Evolutionary conservation across 345 rosid genomes (phyloP).

Genomic region (Eucalyptus sp.): DNA sequence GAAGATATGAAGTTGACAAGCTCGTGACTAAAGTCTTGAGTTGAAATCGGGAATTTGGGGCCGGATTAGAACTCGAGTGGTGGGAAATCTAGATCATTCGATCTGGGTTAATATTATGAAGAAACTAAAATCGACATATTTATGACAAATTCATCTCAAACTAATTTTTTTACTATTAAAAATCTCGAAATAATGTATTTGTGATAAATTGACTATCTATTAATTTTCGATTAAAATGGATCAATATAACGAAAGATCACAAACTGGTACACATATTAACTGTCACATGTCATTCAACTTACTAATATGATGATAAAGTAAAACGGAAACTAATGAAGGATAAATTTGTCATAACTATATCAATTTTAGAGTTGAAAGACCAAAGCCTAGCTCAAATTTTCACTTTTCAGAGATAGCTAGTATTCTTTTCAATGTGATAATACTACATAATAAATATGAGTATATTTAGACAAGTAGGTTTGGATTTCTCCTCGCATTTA

Average conservation of each 20-base stretch:
- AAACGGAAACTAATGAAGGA: rapidly evolving
- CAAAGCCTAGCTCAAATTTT: background rate
- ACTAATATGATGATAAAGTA: rapidly evolving
- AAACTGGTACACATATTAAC: rapidly evolving
- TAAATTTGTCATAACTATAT: too few species aligned
- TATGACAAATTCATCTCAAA: rapidly evolving
- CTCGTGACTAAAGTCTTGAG: background rate
- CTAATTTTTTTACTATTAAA: rapidly evolving
- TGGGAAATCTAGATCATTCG: background rate
- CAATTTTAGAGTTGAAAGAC: background rate
- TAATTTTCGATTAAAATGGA: too few species aligned
- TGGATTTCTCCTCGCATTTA: background rate
- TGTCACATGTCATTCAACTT: rapidly evolving
- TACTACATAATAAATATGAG: background rate
- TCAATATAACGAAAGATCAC: too few species aligned
- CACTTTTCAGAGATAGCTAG: background rate
- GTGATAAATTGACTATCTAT: too few species aligned
- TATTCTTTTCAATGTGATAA: background rate
- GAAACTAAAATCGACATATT: rapidly evolving
- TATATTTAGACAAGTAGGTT: background rate
- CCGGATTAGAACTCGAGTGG: background rate
- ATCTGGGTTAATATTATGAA: too few species aligned
- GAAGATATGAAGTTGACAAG: background rate
- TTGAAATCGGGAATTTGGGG: background rate
- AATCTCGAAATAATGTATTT: too few species aligned